A percentile compares a stretch with the other conserved stretches of the same genome.
phyloP scores from a whole-genome alignment of 1,284 basidiomycete species.

The Cerrena zonata region DNA sequence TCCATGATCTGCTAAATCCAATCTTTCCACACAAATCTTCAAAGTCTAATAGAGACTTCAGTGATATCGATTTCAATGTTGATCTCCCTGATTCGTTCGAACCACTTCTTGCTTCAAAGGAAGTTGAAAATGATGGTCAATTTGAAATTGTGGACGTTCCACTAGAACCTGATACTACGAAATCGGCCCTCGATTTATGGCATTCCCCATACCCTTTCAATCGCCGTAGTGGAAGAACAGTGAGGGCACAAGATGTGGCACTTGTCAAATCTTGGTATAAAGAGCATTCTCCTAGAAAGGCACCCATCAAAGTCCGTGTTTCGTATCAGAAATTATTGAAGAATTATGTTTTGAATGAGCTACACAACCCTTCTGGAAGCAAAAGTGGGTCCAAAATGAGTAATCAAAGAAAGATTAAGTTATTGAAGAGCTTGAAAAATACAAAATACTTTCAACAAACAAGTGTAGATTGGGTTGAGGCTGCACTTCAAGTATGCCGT shows the following conservation, averaged over 20 bases:
- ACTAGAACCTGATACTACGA: slow-evolving; percentile 85
- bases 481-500: slow-evolving; percentile 94
- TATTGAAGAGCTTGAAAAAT: slow-evolving; percentile 92
- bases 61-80: slow-evolving; percentile 82
- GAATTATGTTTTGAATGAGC: slow-evolving; percentile 90
- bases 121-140: slow-evolving; percentile 82
- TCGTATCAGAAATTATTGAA: slow-evolving; percentile 99
- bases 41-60: slow-evolving; percentile 78
- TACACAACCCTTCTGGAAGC: no score
- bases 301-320: slow-evolving; percentile 96
- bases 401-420: slow-evolving; percentile 96
- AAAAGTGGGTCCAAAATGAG: slow-evolving; percentile 83
- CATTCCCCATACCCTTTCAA: slow-evolving; percentile 98
- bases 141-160: no score
- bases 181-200: slow-evolving; percentile 95
- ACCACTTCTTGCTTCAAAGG: slow-evolving; percentile 80
- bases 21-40: slow-evolving; percentile 83
- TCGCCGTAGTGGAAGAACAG: slow-evolving; percentile 86
- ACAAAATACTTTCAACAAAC: slow-evolving; percentile 99
- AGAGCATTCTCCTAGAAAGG: slow-evolving; percentile 94
- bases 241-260: slow-evolving; percentile 91
- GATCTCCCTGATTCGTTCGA: slow-evolving; percentile 76
- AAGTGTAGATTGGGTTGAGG: slow-evolving; percentile 97
- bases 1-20: slow-evolving; percentile 96
- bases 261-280: slow-evolving; percentile 97